These are phyloP conservation scores for Pulveroboletus ravenelii DNA, from an alignment of 768 basidiomycete genomes.

Conservation along the genomic window DNA sequence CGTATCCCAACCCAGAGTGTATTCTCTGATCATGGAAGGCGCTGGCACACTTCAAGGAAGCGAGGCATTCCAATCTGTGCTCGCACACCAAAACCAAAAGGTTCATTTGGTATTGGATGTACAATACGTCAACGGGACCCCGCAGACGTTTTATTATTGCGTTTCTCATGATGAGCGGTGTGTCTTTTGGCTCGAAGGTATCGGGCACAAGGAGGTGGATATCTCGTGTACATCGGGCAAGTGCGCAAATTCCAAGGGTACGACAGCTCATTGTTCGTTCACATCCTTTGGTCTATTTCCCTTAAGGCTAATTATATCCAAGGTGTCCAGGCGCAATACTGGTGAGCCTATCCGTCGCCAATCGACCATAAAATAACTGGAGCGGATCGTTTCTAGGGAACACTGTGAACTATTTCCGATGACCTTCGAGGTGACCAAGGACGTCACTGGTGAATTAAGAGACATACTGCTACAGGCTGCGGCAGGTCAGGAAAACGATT, in stretches of 20 bases:
- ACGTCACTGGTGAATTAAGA: slow-evolving; percentile 18
- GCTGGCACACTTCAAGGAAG: slow-evolving; percentile 6
- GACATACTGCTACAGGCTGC: slow-evolving; percentile 25
- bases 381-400: slow-evolving; percentile 13
- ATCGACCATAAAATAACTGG: not conserved
- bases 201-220: slow-evolving; percentile 16
- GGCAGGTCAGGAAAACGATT: slow-evolving; percentile 16
- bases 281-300: not conserved
- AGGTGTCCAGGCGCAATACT: slow-evolving; percentile 29
- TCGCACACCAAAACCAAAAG: slow-evolving; percentile 11
- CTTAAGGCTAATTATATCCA: not conserved
- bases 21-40: slow-evolving; percentile 11
- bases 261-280: slow-evolving; percentile 24
- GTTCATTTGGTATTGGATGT: slow-evolving; percentile 18
- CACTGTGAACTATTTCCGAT: slow-evolving; percentile 31
- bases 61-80: slow-evolving; percentile 1
- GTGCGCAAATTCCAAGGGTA: slow-evolving; percentile 7
- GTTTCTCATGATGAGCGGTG: slow-evolving; percentile 26
- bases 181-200: slow-evolving; percentile 28
- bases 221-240: slow-evolving; percentile 21
- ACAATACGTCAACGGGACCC: not conserved
- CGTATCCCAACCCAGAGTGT: slow-evolving; percentile 1
- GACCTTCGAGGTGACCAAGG: slow-evolving; percentile 16
- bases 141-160: slow-evolving; percentile 22
- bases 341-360: slow-evolving; percentile 12